A percentile compares a stretch with the other conserved stretches of the same genome.
Conservation (phyloP, 139 green algal species). For the Chloropicon primus region DNA sequence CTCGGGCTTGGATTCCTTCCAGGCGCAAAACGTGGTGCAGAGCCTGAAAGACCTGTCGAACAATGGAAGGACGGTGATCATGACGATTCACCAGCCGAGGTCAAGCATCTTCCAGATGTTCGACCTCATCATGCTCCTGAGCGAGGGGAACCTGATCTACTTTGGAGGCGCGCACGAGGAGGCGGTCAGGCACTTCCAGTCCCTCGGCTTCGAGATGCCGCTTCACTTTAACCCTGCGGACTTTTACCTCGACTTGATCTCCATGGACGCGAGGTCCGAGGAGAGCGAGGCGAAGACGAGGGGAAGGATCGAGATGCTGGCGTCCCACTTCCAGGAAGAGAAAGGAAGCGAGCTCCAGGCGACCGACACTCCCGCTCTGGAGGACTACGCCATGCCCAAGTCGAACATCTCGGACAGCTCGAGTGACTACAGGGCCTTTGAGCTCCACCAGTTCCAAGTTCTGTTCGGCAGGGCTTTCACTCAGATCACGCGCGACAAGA, state of each 20-base stretch:
- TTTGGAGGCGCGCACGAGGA: constrained; percentile 15
- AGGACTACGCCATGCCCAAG: too few relatives aligned
- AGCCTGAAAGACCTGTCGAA: constrained; percentile 26
- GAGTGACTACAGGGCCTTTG: not conserved
- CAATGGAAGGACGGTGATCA: constrained; percentile 22
- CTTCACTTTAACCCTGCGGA: constrained; percentile 17
- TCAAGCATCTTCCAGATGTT: constrained; percentile 38
- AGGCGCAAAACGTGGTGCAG: constrained; percentile 49
- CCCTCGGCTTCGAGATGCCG: constrained; percentile 23
- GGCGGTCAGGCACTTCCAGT: constrained; percentile 23
- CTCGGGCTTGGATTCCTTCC: constrained; percentile 46
- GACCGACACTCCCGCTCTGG: too few relatives aligned
- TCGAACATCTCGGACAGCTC: too few relatives aligned
- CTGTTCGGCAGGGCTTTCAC: constrained; percentile 13
- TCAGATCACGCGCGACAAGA: constrained; percentile 14
- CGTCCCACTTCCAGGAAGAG: not conserved
- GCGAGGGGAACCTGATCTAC: constrained; percentile 27
- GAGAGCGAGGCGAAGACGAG: not conserved
- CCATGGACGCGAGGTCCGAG: constrained; percentile 13
- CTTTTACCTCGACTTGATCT: constrained; percentile 54
- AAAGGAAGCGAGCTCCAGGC: not conserved
- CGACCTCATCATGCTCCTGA: constrained; percentile 29
- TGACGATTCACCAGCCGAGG: constrained; percentile 41
- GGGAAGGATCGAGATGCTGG: not conserved
- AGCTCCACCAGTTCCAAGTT: constrained; percentile 12